phyloP scores from a whole-genome alignment of 2,329 filamentous ascomycete species.

The Bipolaris bicolor region DNA sequence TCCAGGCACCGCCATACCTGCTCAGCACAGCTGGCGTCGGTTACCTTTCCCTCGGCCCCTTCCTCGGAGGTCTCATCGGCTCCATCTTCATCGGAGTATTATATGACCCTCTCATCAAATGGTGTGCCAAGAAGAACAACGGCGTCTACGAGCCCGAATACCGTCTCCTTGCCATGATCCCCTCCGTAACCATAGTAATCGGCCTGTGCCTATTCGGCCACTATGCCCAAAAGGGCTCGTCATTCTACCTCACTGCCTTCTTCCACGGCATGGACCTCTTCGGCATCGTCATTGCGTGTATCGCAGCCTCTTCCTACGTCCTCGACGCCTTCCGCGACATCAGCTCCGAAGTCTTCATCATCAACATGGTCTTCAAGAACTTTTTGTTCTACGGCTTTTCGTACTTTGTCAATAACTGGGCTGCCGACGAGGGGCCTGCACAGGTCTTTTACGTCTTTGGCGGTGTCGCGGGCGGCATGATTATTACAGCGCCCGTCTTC shows the following conservation, averaged over 20 bases:
- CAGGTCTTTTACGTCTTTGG: slow-evolving; percentile 50
- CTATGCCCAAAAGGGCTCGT: slow-evolving; percentile 30
- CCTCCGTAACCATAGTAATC: slow-evolving; percentile 42
- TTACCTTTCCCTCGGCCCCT: slow-evolving; percentile 52
- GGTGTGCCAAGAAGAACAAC: slow-evolving; percentile 56
- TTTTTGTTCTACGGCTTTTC: slow-evolving; percentile 53
- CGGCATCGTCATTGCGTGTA: slow-evolving; percentile 42
- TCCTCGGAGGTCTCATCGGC: slow-evolving; percentile 48
- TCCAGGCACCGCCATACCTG: slow-evolving; percentile 56
- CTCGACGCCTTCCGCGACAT: slow-evolving; percentile 52
- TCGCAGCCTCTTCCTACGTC: slow-evolving; percentile 45
- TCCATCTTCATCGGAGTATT: slow-evolving; percentile 26
- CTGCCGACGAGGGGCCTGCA: slow-evolving; percentile 43
- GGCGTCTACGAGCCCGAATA: slow-evolving; percentile 64
- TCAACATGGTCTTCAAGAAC: slow-evolving; percentile 54
- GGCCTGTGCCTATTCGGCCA: slow-evolving; percentile 52
- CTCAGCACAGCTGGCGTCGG: slow-evolving; percentile 52
- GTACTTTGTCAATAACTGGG: slow-evolving; percentile 54
- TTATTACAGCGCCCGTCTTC: slow-evolving; percentile 37
- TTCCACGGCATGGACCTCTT: slow-evolving; percentile 45
- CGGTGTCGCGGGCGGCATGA: slow-evolving; percentile 32
- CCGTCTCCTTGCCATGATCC: slow-evolving; percentile 49
- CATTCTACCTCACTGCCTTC: slow-evolving; percentile 40
- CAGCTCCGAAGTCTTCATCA: slow-evolving; percentile 53
- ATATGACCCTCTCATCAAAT: slow-evolving; percentile 49